A percentile compares a stretch with the other conserved stretches of the same genome.
Evolutionary conservation across 2,329 filamentous ascomycete species (phyloP).

Genomic region (Aspergillus viridinutans): DNA sequence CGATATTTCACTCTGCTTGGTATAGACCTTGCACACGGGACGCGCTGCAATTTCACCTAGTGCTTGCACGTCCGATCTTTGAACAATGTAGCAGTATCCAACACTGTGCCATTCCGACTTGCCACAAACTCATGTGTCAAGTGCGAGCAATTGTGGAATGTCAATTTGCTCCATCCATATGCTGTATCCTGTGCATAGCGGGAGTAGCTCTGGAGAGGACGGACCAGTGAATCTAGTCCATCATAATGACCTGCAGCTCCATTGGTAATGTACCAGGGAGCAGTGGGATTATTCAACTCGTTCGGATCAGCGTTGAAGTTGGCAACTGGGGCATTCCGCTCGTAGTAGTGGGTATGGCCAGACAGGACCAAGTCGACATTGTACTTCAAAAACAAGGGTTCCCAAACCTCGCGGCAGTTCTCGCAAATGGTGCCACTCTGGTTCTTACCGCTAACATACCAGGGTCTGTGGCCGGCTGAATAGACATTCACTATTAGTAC

Average conservation of each 20-base stretch:
- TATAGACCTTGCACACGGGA: too few relatives aligned
- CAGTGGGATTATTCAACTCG: conserved; percentile 19
- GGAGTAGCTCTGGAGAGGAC: conserved; percentile 21
- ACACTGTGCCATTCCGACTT: conserved; percentile 1
- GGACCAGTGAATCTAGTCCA: conserved; percentile 22
- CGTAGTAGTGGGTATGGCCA: not conserved
- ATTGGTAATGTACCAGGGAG: conserved; percentile 26
- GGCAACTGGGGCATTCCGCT: not conserved
- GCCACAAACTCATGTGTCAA: conserved; percentile 37
- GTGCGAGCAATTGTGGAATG: conserved; percentile 40
- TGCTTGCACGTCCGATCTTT: not conserved
- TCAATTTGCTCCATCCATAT: conserved; percentile 38
- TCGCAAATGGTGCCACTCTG: not conserved
- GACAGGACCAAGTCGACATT: not conserved
- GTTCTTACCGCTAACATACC: not conserved
- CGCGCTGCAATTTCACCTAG: too few relatives aligned
- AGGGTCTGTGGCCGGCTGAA: not conserved
- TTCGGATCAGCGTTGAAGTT: conserved; percentile 3
- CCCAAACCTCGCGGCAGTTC: not conserved
- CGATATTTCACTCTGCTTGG: not conserved
- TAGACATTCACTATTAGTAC: not conserved
- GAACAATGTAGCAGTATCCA: not conserved
- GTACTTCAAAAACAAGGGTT: not conserved
- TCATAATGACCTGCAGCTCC: conserved; percentile 28
- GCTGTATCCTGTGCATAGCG: conserved; percentile 26